Base-by-base conservation (phyloP, 2,329 filamentous ascomycete genomes). In the Huntiella moniliformis region DNA sequence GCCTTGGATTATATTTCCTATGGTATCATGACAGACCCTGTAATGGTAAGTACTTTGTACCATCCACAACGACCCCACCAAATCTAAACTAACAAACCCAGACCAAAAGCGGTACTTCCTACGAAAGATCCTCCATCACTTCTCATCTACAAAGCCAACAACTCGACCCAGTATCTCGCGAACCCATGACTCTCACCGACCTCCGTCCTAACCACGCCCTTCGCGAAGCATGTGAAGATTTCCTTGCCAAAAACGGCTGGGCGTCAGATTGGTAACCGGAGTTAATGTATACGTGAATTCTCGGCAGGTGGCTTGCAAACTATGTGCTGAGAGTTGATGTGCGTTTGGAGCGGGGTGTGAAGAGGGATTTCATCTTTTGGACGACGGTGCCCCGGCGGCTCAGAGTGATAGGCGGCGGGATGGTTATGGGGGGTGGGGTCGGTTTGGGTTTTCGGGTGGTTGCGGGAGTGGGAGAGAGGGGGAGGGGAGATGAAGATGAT, bases 81-180 rank as follows among this genome's bases (percentile, higher is more conserved):
- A 37, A 37, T 38, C 13, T 38, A 13, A 38, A 38, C 35, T 38
- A 38, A 38, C 12, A 38, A 7, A 7, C 16, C 16, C 17, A 67
- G 78, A 88, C 83, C 1, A 86, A 82, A 56, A 87, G 81, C 1
- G 91, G 91, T 10, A 82, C 87, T 52, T 91, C 82, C 1, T 98
- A 94, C 58, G 91, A 96, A 59, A 74, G 88, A 37, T 71, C 82
- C 0, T 82, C 82, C 12, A 80, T 98, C 50, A 68, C 86, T 56
- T 85, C 93, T 60, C 86, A 95, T 57, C 67, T 98, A 18, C 79
- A 81, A 55, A 70, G 81, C 16, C 74, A 74, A 32, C 69, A 70
- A 1, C 81, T 74, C 11, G 91, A 98, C 58, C 91, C 91, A 0
- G 60, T 96, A 33, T 95, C 88, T 1, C 70, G 88, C 37, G 79